phyloP scores from a whole-genome alignment of 805 yeast species.

The Novakomyces olei region DNA sequence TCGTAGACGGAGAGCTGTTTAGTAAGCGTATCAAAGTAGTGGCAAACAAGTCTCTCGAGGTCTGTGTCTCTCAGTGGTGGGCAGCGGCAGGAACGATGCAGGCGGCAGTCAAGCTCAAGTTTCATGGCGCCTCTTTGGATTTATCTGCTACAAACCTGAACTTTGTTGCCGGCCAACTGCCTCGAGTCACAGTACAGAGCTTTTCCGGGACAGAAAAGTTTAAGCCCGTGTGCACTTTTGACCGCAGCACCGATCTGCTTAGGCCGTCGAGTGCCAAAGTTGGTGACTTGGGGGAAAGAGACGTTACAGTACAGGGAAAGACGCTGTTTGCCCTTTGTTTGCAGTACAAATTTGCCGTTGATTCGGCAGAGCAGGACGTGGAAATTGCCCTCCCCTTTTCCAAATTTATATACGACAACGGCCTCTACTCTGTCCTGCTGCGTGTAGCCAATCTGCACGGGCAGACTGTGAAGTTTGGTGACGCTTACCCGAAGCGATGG shows the following conservation, averaged over 20 bases:
- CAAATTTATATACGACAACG: slow-evolving; percentile 2
- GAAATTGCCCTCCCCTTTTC: not conserved
- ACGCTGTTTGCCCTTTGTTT: not conserved
- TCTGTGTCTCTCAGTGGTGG: slow-evolving; percentile 4
- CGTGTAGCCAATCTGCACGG: slow-evolving; percentile 1
- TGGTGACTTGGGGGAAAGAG: not conserved
- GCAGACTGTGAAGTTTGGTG: slow-evolving; percentile 3
- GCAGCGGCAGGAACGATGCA: not conserved
- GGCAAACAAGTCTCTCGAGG: not conserved
- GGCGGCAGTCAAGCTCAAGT: slow-evolving; percentile 1
- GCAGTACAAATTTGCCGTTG: not conserved
- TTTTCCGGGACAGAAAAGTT: slow-evolving; percentile 1
- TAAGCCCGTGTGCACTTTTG: not conserved
- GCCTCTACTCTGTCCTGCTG: slow-evolving; percentile 1
- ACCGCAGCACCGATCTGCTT: not conserved
- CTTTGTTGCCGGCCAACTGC: not conserved
- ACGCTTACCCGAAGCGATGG: not conserved
- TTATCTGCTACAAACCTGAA: not conserved
- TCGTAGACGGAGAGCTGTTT: not conserved
- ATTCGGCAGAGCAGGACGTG: not conserved
- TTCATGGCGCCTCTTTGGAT: slow-evolving; percentile 1
- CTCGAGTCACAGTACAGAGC: no score
- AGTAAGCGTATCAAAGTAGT: not conserved
- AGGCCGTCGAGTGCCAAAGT: not conserved
- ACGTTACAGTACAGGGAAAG: not conserved